phyloP scores from a whole-genome alignment of 2,329 filamentous ascomycete genomes.

The Diaporthe citri region DNA sequence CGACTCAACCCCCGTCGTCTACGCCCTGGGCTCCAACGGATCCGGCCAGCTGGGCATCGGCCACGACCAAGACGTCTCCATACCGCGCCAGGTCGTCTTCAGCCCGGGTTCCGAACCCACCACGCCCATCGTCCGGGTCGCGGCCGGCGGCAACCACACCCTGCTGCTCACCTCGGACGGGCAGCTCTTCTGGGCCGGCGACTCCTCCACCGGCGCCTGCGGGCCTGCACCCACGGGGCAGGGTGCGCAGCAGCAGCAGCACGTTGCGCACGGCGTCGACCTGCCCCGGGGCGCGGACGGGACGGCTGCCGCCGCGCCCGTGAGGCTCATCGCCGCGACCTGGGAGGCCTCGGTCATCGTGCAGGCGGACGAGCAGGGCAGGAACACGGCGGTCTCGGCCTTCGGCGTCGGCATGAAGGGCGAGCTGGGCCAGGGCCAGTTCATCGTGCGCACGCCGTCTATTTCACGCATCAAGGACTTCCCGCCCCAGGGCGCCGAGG shows the following conservation, averaged over 20 bases:
- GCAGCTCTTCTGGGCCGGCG: slow-evolving; percentile 74
- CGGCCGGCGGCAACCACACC: slow-evolving; percentile 89
- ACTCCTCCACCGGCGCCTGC: slow-evolving; percentile 67
- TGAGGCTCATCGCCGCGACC: slow-evolving; percentile 73
- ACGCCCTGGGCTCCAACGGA: slow-evolving; percentile 81
- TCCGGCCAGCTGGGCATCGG: slow-evolving; percentile 81
- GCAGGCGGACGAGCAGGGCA: slow-evolving; percentile 56
- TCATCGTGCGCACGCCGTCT: slow-evolving; percentile 62
- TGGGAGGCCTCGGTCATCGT: slow-evolving; percentile 82
- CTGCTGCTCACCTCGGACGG: slow-evolving; percentile 75
- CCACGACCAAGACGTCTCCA: slow-evolving; percentile 78
- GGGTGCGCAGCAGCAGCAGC: not conserved
- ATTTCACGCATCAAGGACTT: slow-evolving; percentile 69
- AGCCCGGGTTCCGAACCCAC: slow-evolving; percentile 53
- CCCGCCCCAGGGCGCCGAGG: slow-evolving; percentile 68
- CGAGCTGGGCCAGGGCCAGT: slow-evolving; percentile 75
- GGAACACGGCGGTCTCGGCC: slow-evolving; percentile 66
- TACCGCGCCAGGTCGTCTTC: slow-evolving; percentile 74
- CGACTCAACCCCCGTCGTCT: slow-evolving; percentile 64
- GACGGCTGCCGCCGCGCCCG: slow-evolving; percentile 39
- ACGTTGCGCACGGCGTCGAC: slow-evolving; percentile 11
- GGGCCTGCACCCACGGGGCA: slow-evolving; percentile 53
- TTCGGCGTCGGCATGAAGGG: slow-evolving; percentile 78
- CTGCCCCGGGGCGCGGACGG: not conserved
- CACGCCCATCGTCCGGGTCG: slow-evolving; percentile 54